These are phyloP conservation scores for Tanacetum coccineum DNA, from an alignment of 129 eudicot species.

Conservation along the genomic window DNA sequence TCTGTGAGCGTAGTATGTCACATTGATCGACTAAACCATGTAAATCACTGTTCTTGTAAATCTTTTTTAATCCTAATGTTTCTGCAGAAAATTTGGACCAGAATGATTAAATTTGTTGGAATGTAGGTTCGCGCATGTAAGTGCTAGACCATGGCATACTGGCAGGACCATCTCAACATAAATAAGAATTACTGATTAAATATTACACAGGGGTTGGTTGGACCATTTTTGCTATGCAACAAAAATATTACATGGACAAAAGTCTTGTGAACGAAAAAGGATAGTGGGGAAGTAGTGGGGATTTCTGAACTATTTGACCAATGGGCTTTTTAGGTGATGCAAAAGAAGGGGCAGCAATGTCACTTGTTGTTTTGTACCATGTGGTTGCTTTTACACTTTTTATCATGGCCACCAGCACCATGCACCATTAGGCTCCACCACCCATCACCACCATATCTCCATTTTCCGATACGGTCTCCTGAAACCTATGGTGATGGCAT, in stretches of 20 bases:
- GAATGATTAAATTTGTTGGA: no score
- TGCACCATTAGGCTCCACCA: constrained; percentile 32
- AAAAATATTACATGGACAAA: background rate
- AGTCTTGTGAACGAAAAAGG: constrained; percentile 26
- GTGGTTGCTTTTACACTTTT: constrained; percentile 36
- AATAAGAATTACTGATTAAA: no score
- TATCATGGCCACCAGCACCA: constrained; percentile 25
- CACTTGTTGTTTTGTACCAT: constrained; percentile 21
- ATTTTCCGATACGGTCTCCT: constrained; percentile 11
- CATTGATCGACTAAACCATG: no score
- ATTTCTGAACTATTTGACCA: constrained; percentile 13
- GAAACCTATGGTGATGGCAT: constrained; percentile 31
- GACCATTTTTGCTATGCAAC: constrained; percentile 8
- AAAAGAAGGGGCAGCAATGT: constrained; percentile 6
- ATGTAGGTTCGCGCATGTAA: no score
- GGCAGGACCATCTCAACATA: no score
- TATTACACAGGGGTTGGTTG: background rate
- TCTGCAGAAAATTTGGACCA: no score
- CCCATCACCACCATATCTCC: constrained; percentile 25
- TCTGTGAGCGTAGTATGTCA: no score
- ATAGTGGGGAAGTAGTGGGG: constrained; percentile 13
- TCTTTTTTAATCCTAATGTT: no score
- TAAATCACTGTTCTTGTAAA: no score
- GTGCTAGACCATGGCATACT: no score
- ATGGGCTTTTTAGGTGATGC: constrained; percentile 12